These are phyloP conservation scores for Xylariales sp. DNA, from an alignment of 2,329 filamentous ascomycete genomes.

Conservation along the genomic window DNA sequence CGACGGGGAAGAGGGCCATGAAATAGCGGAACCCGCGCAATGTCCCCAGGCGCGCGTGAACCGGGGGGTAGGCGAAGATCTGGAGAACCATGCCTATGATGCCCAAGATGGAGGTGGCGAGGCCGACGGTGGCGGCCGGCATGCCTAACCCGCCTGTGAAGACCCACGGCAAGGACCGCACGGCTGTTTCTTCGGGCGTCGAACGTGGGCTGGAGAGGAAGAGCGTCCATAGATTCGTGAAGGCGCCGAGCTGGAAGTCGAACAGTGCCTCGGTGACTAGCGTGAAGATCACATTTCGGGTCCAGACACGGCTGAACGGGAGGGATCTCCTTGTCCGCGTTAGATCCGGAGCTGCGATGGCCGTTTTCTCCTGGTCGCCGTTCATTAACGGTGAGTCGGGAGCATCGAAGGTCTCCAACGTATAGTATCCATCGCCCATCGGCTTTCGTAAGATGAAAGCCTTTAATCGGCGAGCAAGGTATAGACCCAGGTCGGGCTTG, in stretches of 20 bases:
- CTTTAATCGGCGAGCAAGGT: constrained; percentile 51
- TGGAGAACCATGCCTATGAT: constrained; percentile 76
- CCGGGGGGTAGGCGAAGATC: constrained; percentile 73
- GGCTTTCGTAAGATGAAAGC: constrained; percentile 46
- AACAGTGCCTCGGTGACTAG: constrained; percentile 75
- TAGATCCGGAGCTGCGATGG: constrained; percentile 49
- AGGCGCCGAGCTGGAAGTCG: constrained; percentile 76
- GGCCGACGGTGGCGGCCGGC: constrained; percentile 72
- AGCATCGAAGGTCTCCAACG: constrained; percentile 43
- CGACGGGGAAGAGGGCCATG: constrained; percentile 73
- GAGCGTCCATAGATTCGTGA: constrained; percentile 75
- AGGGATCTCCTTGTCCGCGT: constrained; percentile 45
- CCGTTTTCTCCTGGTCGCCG: constrained; percentile 24
- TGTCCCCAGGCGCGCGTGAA: constrained; percentile 74
- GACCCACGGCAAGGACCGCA: constrained; percentile 58
- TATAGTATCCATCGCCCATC: constrained; percentile 48
- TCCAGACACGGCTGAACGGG: constrained; percentile 59
- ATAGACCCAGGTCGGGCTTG: constrained; percentile 59
- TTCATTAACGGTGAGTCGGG: constrained; percentile 24
- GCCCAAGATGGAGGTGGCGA: constrained; percentile 76
- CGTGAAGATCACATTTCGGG: constrained; percentile 61
- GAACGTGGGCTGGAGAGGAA: constrained; percentile 75
- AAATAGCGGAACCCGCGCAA: constrained; percentile 74
- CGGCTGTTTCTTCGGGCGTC: constrained; percentile 47
- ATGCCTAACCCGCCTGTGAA: constrained; percentile 77